Evolutionary conservation across 106 monocot genomes (phyloP).

Genomic region (Narthecium ossifragum): DNA sequence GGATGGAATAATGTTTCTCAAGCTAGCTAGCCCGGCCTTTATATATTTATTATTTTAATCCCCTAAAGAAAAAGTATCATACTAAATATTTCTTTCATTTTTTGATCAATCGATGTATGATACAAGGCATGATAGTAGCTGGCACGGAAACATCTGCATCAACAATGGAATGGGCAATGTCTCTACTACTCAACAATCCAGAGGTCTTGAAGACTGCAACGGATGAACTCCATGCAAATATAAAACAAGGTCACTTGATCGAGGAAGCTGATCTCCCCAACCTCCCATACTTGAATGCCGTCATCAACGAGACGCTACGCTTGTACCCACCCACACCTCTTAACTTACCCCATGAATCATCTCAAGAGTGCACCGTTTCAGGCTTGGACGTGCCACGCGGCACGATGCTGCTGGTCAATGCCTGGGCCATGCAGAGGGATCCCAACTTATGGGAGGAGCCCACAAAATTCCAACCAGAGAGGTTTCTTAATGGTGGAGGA

Average conservation of each 20-base stretch:
- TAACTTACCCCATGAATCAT: not conserved
- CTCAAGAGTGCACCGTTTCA: not conserved
- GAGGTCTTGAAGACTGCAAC: conserved; percentile 2
- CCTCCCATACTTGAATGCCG: not conserved
- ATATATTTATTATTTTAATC: not conserved
- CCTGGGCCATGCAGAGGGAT: conserved; percentile 5
- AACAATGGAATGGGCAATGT: conserved; percentile 26
- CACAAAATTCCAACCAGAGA: not conserved
- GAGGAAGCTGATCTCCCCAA: not conserved
- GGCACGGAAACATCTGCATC: conserved; percentile 5
- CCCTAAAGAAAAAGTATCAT: not conserved
- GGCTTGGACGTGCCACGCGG: not conserved
- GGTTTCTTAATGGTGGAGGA: not conserved
- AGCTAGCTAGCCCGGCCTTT: not conserved
- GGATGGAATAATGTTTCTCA: not conserved
- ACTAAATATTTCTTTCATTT: not conserved
- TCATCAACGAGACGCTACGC: not conserved
- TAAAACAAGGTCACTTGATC: not conserved
- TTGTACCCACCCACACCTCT: not conserved
- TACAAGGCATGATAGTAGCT: not conserved
- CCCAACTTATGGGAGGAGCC: conserved; percentile 3
- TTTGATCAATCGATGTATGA: not conserved
- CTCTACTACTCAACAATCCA: conserved; percentile 26
- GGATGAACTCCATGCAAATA: conserved; percentile 12
- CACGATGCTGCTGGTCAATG: conserved; percentile 7